A percentile compares a stretch with the other conserved stretches of the same genome.
Evolutionary conservation across 1,284 basidiomycete species (phyloP).

Genomic region (Butyriboletus appendiculatus): DNA sequence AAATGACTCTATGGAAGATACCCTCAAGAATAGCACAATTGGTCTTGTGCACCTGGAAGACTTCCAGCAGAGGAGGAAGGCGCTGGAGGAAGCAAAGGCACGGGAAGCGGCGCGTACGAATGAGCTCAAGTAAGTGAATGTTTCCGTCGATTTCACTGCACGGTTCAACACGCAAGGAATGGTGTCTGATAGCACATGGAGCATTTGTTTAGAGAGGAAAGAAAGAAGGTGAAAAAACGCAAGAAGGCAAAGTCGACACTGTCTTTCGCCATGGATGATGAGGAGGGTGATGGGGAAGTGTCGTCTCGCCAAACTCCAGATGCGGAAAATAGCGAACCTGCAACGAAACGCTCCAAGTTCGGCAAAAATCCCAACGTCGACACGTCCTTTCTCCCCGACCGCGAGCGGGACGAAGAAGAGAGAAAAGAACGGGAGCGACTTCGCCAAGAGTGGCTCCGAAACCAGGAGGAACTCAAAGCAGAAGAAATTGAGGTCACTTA

Average conservation of each 20-base stretch:
- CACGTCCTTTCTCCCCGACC: slow-evolving; percentile 97
- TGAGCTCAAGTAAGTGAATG: slow-evolving; percentile 75
- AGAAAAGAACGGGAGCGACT: slow-evolving; percentile 86
- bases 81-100: slow-evolving; percentile 90
- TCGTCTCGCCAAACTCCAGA: slow-evolving; percentile 41
- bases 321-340: slow-evolving; percentile 42
- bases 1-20: slow-evolving; percentile 94
- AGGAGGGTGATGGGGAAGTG: slow-evolving; percentile 45
- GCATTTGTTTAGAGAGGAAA: slow-evolving; percentile 82
- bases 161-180: slow-evolving; percentile 16
- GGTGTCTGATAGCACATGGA: slow-evolving; percentile 73
- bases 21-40: slow-evolving; percentile 90
- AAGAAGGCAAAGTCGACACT: slow-evolving; percentile 80
- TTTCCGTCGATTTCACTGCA: not conserved
- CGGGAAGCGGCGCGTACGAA: slow-evolving; percentile 83
- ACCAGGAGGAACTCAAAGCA: slow-evolving; percentile 86
- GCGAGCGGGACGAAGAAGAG: slow-evolving; percentile 93
- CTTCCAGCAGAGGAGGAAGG: slow-evolving; percentile 86
- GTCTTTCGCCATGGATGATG: slow-evolving; percentile 90
- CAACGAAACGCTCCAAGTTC: slow-evolving; percentile 73
- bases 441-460: slow-evolving; percentile 86
- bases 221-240: slow-evolving; percentile 89
- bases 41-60: slow-evolving; percentile 94
- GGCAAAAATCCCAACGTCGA: slow-evolving; percentile 97
- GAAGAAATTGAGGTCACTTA: slow-evolving; percentile 94